phyloP scores from a whole-genome alignment of 2,329 filamentous ascomycete genomes.

The Cladophialophora immunda region DNA sequence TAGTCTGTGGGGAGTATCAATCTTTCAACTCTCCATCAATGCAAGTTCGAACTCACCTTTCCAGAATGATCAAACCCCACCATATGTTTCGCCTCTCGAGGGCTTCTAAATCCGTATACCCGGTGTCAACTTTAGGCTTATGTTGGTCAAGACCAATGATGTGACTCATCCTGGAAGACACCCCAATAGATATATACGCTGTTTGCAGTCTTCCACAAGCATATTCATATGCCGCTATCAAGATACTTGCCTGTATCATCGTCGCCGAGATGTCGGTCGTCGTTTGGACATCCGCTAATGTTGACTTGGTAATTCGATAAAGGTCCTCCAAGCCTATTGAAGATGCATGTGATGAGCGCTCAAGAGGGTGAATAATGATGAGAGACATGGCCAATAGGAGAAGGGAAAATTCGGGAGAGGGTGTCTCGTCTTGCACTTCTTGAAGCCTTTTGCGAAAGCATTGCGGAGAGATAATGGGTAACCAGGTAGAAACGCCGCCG shows the following conservation, averaged over 20 bases:
- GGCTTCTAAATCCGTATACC: background rate
- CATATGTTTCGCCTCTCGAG: background rate
- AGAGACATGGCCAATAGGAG: slow-evolving; percentile 1
- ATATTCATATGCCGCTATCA: slow-evolving; percentile 8
- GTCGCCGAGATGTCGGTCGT: background rate
- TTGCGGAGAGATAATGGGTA: slow-evolving; percentile 12
- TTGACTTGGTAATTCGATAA: background rate
- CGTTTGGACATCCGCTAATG: background rate
- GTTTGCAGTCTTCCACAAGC: background rate
- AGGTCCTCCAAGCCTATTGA: background rate
- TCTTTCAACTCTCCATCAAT: background rate
- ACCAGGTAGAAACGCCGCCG: slow-evolving; percentile 12
- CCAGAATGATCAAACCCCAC: slow-evolving; percentile 9
- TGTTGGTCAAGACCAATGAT: slow-evolving; percentile 1
- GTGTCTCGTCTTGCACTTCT: background rate
- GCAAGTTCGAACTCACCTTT: slow-evolving; percentile 4
- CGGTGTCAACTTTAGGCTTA: background rate
- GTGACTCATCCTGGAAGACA: slow-evolving; percentile 4
- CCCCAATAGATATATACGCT: slow-evolving; percentile 1
- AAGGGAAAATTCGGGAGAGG: background rate
- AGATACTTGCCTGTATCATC: background rate
- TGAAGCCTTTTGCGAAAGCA: slow-evolving; percentile 7
- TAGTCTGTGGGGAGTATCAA: background rate
- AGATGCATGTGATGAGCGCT: background rate
- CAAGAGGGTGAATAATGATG: background rate